Conservation (phyloP, 2,329 filamentous ascomycete genomes). For the Chaetomium globosum region DNA sequence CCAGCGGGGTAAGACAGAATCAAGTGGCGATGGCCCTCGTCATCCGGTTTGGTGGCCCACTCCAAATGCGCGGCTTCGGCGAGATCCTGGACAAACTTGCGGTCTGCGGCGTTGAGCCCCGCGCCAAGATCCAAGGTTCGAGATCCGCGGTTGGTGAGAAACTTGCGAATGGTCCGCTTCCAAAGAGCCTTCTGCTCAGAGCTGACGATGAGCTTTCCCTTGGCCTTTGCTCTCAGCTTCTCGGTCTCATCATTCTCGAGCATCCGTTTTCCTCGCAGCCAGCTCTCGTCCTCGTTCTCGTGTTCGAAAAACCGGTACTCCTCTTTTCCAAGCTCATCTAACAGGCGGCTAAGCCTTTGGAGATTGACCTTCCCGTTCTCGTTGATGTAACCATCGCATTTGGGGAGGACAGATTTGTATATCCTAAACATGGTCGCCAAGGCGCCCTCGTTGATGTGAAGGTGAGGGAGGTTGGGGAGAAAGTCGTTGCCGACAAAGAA, state of each 20-base stretch:
- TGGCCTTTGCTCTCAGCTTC: constrained; percentile 54
- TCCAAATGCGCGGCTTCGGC: constrained; percentile 64
- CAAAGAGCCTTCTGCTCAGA: constrained; percentile 81
- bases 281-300: constrained; percentile 84
- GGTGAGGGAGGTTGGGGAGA: constrained; percentile 88
- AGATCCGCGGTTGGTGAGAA: constrained; percentile 68
- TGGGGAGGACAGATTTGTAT: constrained; percentile 87
- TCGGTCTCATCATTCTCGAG: constrained; percentile 69
- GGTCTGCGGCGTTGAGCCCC: constrained; percentile 76
- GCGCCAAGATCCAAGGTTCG: constrained; percentile 72
- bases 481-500: constrained; percentile 99
- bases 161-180: constrained; percentile 77
- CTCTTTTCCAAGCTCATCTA: constrained; percentile 83
- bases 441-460: constrained; percentile 98
- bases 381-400: constrained; percentile 93
- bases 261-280: constrained; percentile 85
- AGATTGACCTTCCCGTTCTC: constrained; percentile 92
- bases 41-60: constrained; percentile 61
- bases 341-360: constrained; percentile 71
- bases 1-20: constrained; percentile 61
- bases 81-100: constrained; percentile 89
- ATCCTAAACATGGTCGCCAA: constrained; percentile 96
- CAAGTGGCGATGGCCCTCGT: constrained; percentile 57
- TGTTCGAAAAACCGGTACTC: constrained; percentile 92
- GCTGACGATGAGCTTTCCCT: constrained; percentile 72